Conservation (phyloP, 2,329 filamentous ascomycete genomes). For the Aaosphaeria arxii region DNA sequence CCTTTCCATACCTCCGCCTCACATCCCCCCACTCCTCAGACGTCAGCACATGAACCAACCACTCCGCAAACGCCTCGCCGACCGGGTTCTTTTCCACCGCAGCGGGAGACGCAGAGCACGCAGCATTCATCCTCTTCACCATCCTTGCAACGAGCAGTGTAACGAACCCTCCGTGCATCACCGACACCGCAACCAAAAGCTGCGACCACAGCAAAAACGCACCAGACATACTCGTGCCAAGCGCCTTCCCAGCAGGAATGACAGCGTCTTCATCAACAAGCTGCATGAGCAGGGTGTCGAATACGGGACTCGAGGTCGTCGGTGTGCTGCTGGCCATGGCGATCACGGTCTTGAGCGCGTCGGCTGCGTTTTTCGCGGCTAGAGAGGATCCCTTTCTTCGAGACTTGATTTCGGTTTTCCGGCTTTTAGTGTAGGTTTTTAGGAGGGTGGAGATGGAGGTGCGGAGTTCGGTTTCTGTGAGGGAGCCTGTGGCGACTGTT, state of each 20-base stretch:
- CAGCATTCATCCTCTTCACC: neutral
- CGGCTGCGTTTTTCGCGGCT: slow-evolving; percentile 16
- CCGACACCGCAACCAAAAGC: slow-evolving; percentile 35
- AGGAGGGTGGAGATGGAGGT: slow-evolving; percentile 21
- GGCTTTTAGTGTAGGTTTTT: slow-evolving; percentile 29
- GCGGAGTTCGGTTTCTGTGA: neutral
- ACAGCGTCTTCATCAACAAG: slow-evolving; percentile 36
- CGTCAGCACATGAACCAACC: slow-evolving; percentile 49
- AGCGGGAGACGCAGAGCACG: slow-evolving; percentile 2
- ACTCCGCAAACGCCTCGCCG: slow-evolving; percentile 46
- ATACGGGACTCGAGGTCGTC: slow-evolving; percentile 13
- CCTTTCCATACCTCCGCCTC: neutral
- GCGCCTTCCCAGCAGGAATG: slow-evolving; percentile 32
- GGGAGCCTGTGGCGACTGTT: neutral
- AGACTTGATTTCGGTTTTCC: slow-evolving; percentile 30
- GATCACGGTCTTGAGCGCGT: slow-evolving; percentile 2
- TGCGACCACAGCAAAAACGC: slow-evolving; percentile 46
- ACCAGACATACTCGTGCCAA: slow-evolving; percentile 37
- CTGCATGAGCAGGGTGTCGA: slow-evolving; percentile 11
- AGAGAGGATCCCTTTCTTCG: slow-evolving; percentile 3
- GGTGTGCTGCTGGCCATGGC: neutral
- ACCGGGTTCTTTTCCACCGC: slow-evolving; percentile 20
- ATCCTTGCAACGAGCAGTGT: neutral
- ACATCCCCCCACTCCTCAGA: slow-evolving; percentile 13
- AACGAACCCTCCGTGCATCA: neutral